Conservation (phyloP, 352 stramenopile species). For the Phytopythium cucurbitacearum region DNA sequence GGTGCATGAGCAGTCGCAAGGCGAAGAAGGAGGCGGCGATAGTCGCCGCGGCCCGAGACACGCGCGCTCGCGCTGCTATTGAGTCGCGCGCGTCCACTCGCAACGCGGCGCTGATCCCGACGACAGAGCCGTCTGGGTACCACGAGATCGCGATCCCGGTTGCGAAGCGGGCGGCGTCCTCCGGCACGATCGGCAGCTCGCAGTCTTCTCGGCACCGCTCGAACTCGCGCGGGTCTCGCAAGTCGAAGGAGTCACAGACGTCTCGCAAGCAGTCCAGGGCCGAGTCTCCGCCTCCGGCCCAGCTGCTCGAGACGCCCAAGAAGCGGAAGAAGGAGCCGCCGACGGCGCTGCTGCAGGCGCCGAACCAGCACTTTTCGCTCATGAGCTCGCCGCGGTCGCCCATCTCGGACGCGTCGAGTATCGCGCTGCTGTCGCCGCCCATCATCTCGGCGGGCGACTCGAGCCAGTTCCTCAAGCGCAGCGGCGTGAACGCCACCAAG, state of each 20-base stretch:
- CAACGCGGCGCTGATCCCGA: slow-evolving; percentile 20
- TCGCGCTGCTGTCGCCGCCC: slow-evolving; percentile 51
- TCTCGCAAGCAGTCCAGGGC: neutral
- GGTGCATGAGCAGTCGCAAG: slow-evolving; percentile 37
- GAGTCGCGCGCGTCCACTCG: slow-evolving; percentile 23
- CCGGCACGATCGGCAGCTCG: neutral
- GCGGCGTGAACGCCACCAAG: slow-evolving; percentile 11
- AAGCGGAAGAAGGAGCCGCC: slow-evolving; percentile 17
- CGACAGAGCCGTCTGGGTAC: slow-evolving; percentile 14
- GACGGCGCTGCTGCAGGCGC: slow-evolving; percentile 17
- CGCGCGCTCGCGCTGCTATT: slow-evolving; percentile 15
- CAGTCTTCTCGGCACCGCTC: neutral
- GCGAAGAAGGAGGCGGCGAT: slow-evolving; percentile 23
- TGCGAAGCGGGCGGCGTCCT: slow-evolving; percentile 4
- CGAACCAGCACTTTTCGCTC: slow-evolving; percentile 29
- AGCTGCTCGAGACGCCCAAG: slow-evolving; percentile 10
- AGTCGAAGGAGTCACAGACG: neutral
- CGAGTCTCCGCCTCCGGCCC: neutral
- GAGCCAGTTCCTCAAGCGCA: slow-evolving; percentile 17
- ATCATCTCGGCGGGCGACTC: slow-evolving; percentile 22
- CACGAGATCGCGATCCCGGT: slow-evolving; percentile 7
- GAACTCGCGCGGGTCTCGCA: slow-evolving; percentile 2
- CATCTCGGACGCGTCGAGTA: slow-evolving; percentile 52
- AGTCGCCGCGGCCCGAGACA: neutral
- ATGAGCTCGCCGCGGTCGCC: slow-evolving; percentile 58